Percentiles rank a stretch among this genome's conserved stretches.
Conservation (phyloP, 306 rosid genomes). For the Prunus mume region DNA sequence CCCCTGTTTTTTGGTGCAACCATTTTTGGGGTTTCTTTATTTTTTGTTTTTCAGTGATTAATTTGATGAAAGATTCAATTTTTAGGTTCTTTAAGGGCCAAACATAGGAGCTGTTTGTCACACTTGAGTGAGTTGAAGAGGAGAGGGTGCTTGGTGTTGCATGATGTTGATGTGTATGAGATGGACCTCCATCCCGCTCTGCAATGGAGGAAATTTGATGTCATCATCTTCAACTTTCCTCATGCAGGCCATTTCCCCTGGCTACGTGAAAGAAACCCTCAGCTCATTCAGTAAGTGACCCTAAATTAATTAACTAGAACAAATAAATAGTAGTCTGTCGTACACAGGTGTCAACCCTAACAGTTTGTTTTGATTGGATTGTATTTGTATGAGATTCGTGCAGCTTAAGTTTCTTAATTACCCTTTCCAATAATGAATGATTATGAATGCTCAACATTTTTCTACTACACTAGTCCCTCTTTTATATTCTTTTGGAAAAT, state of each 20-base stretch:
- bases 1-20: background rate
- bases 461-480: background rate
- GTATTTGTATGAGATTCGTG: too few relatives aligned
- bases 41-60: background rate
- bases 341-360: background rate
- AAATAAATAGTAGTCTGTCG: background rate
- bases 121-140: slow-evolving; percentile 19
- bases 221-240: slow-evolving; percentile 33
- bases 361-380: background rate
- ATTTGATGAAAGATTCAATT: background rate
- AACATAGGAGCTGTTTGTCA: background rate
- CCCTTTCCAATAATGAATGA: too few relatives aligned
- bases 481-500: too few relatives aligned
- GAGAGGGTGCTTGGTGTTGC: slow-evolving; percentile 24
- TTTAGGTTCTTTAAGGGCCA: background rate
- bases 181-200: slow-evolving; percentile 15
- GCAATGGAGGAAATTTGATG: slow-evolving; percentile 14
- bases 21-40: background rate
- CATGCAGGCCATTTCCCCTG: slow-evolving; percentile 29
- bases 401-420: too few relatives aligned
- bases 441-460: too few relatives aligned
- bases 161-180: slow-evolving; percentile 13
- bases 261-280: background rate
- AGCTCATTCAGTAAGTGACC: slow-evolving; percentile 17
- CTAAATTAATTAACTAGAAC: too few relatives aligned